phyloP scores from a whole-genome alignment of 257 asterid genomes.

The Nicotiana benthamiana region DNA sequence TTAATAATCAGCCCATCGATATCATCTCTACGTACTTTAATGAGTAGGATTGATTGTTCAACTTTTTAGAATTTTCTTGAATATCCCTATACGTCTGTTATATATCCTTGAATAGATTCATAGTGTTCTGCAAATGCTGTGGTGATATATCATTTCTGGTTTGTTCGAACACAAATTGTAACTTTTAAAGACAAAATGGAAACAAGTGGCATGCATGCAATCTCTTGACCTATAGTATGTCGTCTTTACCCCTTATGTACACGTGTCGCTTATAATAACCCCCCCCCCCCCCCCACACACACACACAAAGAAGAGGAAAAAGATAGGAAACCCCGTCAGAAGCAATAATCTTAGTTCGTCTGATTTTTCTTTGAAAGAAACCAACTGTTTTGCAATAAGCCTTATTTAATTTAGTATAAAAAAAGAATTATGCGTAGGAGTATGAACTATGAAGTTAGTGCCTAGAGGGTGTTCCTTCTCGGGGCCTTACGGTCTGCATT shows the following conservation, averaged over 20 bases:
- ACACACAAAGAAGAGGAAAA: neutral
- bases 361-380: neutral
- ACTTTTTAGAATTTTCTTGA: too few relatives aligned
- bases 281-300: neutral
- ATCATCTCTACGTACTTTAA: too few relatives aligned
- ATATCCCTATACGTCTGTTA: neutral
- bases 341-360: neutral
- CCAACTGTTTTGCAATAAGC: neutral
- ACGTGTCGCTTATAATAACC: slow-evolving; percentile 31
- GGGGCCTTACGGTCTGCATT: too few relatives aligned
- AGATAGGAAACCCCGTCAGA: neutral
- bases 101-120: neutral
- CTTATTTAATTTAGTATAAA: too few relatives aligned
- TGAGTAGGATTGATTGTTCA: too few relatives aligned
- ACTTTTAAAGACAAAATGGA: neutral
- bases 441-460: too few relatives aligned
- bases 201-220: slow-evolving; percentile 63
- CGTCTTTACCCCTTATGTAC: slow-evolving; percentile 10
- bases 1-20: too few relatives aligned
- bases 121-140: neutral
- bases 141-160: neutral
- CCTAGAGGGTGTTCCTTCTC: too few relatives aligned
- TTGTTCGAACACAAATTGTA: neutral
- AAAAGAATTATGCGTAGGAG: too few relatives aligned
- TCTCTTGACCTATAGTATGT: slow-evolving; percentile 25